Evolutionary conservation across 1,284 basidiomycete species (phyloP).

Genomic region (Sporisorium scitamineum): DNA sequence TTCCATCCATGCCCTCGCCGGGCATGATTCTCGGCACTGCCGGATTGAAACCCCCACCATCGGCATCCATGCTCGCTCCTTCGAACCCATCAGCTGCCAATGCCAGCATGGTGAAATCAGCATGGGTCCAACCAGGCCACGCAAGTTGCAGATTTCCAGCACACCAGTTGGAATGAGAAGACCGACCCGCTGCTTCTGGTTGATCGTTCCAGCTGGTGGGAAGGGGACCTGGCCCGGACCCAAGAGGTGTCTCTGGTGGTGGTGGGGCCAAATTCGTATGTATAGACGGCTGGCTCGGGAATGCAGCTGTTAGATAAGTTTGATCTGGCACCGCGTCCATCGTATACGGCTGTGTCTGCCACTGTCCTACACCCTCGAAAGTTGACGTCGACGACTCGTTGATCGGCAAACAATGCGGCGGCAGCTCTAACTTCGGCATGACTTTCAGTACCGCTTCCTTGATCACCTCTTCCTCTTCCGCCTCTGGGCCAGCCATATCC

Average conservation of each 20-base stretch:
- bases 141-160: not conserved
- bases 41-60: not conserved
- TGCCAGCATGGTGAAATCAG: not conserved
- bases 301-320: not conserved
- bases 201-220: not conserved
- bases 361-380: not conserved
- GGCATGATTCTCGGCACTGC: not conserved
- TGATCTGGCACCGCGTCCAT: not conserved
- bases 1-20: not conserved
- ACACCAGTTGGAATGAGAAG: not conserved
- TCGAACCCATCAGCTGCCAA: not conserved
- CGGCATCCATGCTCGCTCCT: not conserved
- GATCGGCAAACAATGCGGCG: not conserved
- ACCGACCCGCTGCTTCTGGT: not conserved
- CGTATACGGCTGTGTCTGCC: not conserved
- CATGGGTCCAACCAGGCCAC: not conserved
- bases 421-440: not conserved
- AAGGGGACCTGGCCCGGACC: conserved; percentile 2
- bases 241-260: not conserved
- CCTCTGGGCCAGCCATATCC: not conserved
- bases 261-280: not conserved
- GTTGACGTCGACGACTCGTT: not conserved
- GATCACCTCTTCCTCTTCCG: not conserved
- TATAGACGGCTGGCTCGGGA: not conserved
- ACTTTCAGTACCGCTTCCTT: not conserved